A percentile compares a stretch with the other conserved stretches of the same genome.
Evolutionary conservation across 108 stramenopile species (phyloP).

Genomic region (Nitzschia sp.): DNA sequence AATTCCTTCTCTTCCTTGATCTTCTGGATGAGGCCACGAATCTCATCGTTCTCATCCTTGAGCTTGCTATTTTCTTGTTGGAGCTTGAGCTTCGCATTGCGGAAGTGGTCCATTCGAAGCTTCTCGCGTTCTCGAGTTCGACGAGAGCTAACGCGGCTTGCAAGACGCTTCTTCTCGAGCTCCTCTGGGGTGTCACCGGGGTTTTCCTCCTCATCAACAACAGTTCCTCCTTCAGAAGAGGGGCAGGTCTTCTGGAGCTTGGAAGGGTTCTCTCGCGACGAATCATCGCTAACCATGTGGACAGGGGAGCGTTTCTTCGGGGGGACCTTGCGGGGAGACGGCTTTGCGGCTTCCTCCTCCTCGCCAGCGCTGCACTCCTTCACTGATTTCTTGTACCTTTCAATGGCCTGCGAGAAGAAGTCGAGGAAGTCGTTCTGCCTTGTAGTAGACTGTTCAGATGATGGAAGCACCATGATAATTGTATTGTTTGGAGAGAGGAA

Average conservation of each 20-base stretch:
- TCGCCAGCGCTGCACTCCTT: too few species aligned
- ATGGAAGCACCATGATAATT: not conserved
- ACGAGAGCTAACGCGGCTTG: slow-evolving; percentile 14
- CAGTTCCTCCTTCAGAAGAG: not conserved
- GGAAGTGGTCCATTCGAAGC: slow-evolving; percentile 15
- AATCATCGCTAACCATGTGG: not conserved
- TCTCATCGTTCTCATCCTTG: slow-evolving; percentile 11
- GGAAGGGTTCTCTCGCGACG: not conserved
- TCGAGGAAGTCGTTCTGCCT: not conserved
- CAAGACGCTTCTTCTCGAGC: slow-evolving; percentile 20
- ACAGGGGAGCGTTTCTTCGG: not conserved
- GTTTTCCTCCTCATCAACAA: not conserved
- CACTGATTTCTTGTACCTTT: slow-evolving; percentile 1
- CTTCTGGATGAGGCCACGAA: slow-evolving; percentile 2
- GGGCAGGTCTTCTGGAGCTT: not conserved
- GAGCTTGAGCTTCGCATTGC: slow-evolving; percentile 4
- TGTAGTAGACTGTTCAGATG: not conserved
- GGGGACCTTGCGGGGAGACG: not conserved
- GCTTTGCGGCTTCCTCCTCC: not conserved
- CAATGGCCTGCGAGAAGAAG: slow-evolving; percentile 5
- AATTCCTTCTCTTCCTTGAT: slow-evolving; percentile 2
- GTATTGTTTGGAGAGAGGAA: too few species aligned
- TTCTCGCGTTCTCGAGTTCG: slow-evolving; percentile 21
- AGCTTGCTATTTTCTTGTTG: slow-evolving; percentile 15
- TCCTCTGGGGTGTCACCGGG: not conserved